Conservation (phyloP, 495 filamentous ascomycete genomes). For the Penicillium steckii region DNA sequence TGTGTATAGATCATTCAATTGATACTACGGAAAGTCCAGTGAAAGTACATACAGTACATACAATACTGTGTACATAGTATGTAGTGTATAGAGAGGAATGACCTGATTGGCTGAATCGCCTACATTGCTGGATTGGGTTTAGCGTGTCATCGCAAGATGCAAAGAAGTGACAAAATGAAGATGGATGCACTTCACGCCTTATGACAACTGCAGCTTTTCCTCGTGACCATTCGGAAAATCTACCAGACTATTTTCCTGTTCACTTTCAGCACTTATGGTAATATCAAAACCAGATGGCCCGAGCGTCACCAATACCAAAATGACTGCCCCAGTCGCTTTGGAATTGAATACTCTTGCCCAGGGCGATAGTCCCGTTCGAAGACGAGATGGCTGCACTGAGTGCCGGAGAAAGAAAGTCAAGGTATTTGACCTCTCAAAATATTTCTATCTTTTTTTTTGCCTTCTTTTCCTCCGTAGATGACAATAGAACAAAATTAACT, state of each 20-base stretch:
- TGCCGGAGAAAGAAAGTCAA: constrained; percentile 37
- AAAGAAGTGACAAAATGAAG: neutral
- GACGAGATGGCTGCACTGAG: constrained; percentile 34
- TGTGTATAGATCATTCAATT: too few species aligned
- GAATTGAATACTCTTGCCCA: neutral
- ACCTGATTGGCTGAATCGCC: constrained; percentile 8
- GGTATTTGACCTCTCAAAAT: neutral
- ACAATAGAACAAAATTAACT: neutral
- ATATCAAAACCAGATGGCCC: too few species aligned
- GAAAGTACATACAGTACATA: too few species aligned
- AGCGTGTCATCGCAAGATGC: neutral
- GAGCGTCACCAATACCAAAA: neutral
- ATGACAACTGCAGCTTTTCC: too few species aligned
- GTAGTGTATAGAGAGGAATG: too few species aligned
- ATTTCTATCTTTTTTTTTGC: too few species aligned
- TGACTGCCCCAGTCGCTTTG: neutral
- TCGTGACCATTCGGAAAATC: too few species aligned
- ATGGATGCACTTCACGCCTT: too few species aligned
- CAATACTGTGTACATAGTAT: too few species aligned
- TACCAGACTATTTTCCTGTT: too few species aligned
- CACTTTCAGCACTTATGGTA: too few species aligned
- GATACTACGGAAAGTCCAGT: too few species aligned
- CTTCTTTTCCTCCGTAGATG: neutral
- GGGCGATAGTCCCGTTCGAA: constrained; percentile 10
- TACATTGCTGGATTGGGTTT: neutral